A percentile compares a stretch with the other conserved stretches of the same genome.
These are phyloP conservation scores for Populus trichocarpa DNA, from an alignment of 441 rosid genomes.

Conservation along the genomic window DNA sequence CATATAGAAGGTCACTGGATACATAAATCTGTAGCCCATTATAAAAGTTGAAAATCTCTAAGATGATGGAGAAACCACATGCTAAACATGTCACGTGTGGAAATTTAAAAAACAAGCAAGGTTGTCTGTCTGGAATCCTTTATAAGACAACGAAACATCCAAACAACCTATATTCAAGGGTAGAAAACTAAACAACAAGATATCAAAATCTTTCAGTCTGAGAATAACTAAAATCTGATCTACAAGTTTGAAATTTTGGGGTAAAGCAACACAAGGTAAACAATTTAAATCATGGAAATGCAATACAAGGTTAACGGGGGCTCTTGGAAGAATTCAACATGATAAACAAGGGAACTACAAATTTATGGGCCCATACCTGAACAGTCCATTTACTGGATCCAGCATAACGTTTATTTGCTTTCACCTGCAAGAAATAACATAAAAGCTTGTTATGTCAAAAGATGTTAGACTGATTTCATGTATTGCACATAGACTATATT, in stretches of 20 bases:
- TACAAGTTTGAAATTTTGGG: too few relatives aligned
- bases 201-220: too few relatives aligned
- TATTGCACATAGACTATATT: neutral
- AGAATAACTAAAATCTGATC: too few relatives aligned
- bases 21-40: neutral
- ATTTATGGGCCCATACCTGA: slow-evolving; percentile 42
- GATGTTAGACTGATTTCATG: neutral
- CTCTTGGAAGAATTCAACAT: neutral
- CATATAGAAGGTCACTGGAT: neutral
- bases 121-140: neutral
- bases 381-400: slow-evolving; percentile 91
- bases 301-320: neutral
- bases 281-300: too few relatives aligned
- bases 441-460: neutral
- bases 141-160: too few relatives aligned
- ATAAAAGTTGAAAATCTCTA: neutral
- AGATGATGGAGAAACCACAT: neutral
- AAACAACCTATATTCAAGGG: too few relatives aligned
- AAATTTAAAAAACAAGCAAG: neutral
- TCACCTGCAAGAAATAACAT: slow-evolving; percentile 50
- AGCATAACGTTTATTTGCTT: slow-evolving; percentile 78
- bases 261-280: too few relatives aligned
- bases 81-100: neutral
- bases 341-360: neutral
- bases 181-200: too few relatives aligned